These are phyloP conservation scores for Colletotrichum karsti DNA, from an alignment of 2,329 filamentous ascomycete genomes.

Conservation along the genomic window DNA sequence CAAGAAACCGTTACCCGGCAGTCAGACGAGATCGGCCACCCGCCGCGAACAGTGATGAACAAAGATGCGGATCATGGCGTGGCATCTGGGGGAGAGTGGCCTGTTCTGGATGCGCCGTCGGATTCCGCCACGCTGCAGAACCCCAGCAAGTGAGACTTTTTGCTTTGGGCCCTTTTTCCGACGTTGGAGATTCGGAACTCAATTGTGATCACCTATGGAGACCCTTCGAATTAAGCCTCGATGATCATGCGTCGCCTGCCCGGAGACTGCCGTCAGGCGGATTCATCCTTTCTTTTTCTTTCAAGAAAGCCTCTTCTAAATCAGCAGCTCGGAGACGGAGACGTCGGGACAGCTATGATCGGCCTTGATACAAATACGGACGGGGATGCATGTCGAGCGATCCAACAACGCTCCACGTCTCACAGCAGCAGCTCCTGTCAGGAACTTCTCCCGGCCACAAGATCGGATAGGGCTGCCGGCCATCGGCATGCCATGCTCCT, in stretches of 20 bases:
- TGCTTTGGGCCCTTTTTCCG: not conserved
- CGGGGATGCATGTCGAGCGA: not conserved
- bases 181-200: not conserved
- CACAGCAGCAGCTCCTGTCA: constrained; percentile 5
- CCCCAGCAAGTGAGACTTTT: not conserved
- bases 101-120: constrained; percentile 19
- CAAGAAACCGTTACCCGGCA: constrained; percentile 14
- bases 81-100: constrained; percentile 13
- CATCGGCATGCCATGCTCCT: not conserved
- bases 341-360: not conserved
- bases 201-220: not conserved
- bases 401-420: not conserved
- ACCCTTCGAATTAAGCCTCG: not conserved
- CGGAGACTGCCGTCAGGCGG: constrained; percentile 1
- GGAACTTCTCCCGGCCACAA: not conserved
- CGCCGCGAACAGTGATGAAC: not conserved
- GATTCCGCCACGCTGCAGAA: constrained; percentile 2
- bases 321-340: not conserved
- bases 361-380: not conserved
- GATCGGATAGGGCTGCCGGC: constrained; percentile 8
- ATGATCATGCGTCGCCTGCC: not conserved
- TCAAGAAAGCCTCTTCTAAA: not conserved
- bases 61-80: constrained; percentile 13
- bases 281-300: not conserved
- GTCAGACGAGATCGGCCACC: constrained; percentile 20